These are phyloP conservation scores for Fonsecaea monophora DNA, from an alignment of 2,329 filamentous ascomycete genomes.

Conservation along the genomic window DNA sequence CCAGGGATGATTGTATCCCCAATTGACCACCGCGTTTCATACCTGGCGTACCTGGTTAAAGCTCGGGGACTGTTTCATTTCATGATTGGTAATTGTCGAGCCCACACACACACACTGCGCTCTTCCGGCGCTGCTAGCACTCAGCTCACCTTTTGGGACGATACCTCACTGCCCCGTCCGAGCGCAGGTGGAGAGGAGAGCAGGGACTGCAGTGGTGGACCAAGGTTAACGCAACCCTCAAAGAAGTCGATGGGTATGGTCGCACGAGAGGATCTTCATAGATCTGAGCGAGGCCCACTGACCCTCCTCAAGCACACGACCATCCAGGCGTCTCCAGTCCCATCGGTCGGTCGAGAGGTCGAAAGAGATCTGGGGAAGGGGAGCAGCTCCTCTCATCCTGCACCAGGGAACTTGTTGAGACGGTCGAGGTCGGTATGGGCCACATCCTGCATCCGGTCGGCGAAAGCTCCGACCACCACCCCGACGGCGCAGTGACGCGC, in stretches of 20 bases:
- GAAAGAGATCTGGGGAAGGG: not conserved
- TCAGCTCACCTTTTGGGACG: not conserved
- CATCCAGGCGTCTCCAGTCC: not conserved
- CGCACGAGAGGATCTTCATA: not conserved
- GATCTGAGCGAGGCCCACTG: not conserved
- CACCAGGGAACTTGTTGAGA: not conserved
- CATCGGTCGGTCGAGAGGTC: not conserved
- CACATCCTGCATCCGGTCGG: not conserved
- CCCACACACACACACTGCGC: not conserved
- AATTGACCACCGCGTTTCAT: not conserved
- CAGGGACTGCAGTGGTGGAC: not conserved
- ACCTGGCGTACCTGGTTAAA: not conserved
- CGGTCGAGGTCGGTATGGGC: not conserved
- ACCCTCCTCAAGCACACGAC: not conserved
- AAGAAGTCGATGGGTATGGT: not conserved
- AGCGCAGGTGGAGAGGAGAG: not conserved
- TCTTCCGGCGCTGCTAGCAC: not conserved
- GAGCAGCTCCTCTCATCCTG: not conserved
- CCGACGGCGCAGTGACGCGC: not conserved
- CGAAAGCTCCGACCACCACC: not conserved
- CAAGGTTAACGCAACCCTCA: not conserved
- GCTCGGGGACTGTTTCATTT: not conserved
- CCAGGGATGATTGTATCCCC: not conserved
- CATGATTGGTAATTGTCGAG: slow-evolving; percentile 2
- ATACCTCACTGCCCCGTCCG: not conserved